Evolutionary conservation across 352 stramenopile genomes (phyloP).

Genomic region (Phytopythium sindhum): DNA sequence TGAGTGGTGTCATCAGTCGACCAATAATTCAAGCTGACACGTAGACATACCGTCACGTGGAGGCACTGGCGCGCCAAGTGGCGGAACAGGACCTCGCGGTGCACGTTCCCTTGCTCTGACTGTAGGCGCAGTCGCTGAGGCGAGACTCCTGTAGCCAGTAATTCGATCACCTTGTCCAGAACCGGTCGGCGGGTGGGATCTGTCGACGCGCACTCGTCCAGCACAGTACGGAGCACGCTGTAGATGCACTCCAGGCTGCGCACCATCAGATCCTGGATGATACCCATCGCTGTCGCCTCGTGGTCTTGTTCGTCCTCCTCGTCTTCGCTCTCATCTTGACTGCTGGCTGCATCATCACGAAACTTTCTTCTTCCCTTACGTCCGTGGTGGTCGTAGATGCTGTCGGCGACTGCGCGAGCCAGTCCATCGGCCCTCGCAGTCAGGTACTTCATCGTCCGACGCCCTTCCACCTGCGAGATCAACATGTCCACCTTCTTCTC

Average conservation of each 20-base stretch:
- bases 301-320: background rate
- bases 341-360: background rate
- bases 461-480: slow-evolving; percentile 37
- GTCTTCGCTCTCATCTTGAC: slow-evolving; percentile 11
- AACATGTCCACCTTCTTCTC: slow-evolving; percentile 13
- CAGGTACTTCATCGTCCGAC: slow-evolving; percentile 50
- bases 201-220: slow-evolving; percentile 30
- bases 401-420: slow-evolving; percentile 20
- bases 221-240: slow-evolving; percentile 26
- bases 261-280: slow-evolving; percentile 22
- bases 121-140: slow-evolving; percentile 4
- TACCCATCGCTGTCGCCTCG: slow-evolving; percentile 10
- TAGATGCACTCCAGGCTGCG: slow-evolving; percentile 38
- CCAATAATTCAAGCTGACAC: slow-evolving; percentile 2
- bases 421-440: slow-evolving; percentile 25
- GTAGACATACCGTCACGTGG: slow-evolving; percentile 35
- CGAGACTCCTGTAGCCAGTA: slow-evolving; percentile 29
- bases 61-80: slow-evolving; percentile 45
- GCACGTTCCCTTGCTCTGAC: slow-evolving; percentile 6
- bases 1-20: background rate
- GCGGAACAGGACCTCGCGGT: slow-evolving; percentile 39
- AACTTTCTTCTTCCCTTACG: slow-evolving; percentile 1
- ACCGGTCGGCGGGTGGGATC: background rate
- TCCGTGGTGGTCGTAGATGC: slow-evolving; percentile 19
- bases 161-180: slow-evolving; percentile 20